Percentiles rank a stretch among this genome's conserved stretches.
phyloP scores from a whole-genome alignment of 495 filamentous ascomycete species.

The Tetracladium marchalianum region DNA sequence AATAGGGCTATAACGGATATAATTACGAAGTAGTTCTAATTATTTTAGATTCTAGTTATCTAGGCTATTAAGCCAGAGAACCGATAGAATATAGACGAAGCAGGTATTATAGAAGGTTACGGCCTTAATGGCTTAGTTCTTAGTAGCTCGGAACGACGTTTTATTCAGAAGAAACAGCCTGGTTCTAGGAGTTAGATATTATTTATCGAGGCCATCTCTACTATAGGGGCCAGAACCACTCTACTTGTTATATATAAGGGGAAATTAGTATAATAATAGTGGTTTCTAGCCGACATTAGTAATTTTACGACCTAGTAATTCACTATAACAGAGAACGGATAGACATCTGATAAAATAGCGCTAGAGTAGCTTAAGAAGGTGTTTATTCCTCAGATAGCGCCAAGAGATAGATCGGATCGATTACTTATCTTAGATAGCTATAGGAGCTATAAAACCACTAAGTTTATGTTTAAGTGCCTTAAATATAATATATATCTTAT shows the following conservation, averaged over 20 bases:
- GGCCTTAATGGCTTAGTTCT: conserved; percentile 5
- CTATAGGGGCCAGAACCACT: neutral
- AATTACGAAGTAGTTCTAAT: no score
- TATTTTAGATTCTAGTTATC: no score
- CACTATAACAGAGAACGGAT: neutral
- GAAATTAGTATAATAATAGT: no score
- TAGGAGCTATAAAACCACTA: neutral
- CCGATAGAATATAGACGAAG: conserved; percentile 5
- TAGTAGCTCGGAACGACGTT: neutral
- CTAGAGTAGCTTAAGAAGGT: neutral
- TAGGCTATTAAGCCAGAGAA: conserved; percentile 3
- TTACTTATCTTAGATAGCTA: neutral
- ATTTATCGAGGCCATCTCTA: conserved; percentile 1
- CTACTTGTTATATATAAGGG: conserved; percentile 1
- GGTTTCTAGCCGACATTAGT: neutral
- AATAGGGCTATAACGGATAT: no score
- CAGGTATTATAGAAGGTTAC: conserved; percentile 4
- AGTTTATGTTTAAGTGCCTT: neutral
- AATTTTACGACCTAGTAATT: neutral
- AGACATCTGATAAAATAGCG: neutral
- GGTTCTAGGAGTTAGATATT: neutral
- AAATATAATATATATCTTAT: neutral
- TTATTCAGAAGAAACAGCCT: conserved; percentile 3
- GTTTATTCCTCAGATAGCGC: neutral
- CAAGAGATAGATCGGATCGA: neutral